phyloP scores from a whole-genome alignment of 306 rosid species.

The Carpinus viminea region DNA sequence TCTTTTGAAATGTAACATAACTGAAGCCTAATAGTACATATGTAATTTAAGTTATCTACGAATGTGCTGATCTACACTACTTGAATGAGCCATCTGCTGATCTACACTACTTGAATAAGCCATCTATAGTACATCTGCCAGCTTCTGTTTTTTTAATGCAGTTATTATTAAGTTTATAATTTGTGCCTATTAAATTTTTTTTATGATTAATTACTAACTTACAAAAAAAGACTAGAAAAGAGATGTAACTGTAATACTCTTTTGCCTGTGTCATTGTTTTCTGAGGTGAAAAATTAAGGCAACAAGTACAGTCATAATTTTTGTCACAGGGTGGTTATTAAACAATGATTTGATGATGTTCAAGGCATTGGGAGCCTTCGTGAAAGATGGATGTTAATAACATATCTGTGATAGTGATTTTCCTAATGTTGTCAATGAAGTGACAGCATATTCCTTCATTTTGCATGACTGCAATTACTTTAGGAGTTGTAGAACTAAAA shows the following conservation, averaged over 20 bases:
- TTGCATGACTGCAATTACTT: neutral
- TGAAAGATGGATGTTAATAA: too few species aligned
- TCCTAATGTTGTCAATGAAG: neutral
- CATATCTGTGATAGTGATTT: neutral
- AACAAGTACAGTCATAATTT: conserved; percentile 11
- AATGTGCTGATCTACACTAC: neutral
- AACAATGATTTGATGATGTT: conserved; percentile 97
- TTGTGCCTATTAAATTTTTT: neutral
- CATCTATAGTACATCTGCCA: neutral
- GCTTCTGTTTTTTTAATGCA: neutral
- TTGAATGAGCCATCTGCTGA: neutral
- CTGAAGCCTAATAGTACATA: neutral
- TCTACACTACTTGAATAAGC: too few species aligned
- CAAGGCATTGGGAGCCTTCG: conserved; percentile 85
- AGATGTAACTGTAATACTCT: too few species aligned
- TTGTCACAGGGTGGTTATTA: conserved; percentile 73
- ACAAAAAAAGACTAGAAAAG: neutral
- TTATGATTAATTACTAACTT: neutral
- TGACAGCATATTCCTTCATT: neutral
- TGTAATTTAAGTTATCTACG: neutral
- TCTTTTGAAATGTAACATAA: too few species aligned
- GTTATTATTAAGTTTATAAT: neutral
- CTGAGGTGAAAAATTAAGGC: conserved; percentile 2
- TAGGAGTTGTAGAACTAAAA: neutral
- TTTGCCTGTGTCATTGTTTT: neutral